These are phyloP conservation scores for Metarhizium rileyi DNA, from an alignment of 2,329 filamentous ascomycete genomes.

Conservation along the genomic window DNA sequence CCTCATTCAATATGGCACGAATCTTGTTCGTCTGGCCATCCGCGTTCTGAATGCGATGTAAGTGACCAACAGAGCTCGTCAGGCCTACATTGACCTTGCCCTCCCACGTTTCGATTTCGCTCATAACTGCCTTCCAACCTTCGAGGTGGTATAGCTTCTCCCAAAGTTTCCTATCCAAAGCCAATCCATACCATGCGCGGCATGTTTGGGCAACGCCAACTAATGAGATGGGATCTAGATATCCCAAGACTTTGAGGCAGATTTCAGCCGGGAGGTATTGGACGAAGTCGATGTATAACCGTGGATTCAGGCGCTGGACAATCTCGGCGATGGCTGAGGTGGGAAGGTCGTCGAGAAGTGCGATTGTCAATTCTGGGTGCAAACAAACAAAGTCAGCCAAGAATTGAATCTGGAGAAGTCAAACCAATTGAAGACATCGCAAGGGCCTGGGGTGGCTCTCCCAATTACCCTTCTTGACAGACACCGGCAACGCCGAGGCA, in stretches of 20 bases:
- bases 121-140: conserved; percentile 67
- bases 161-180: conserved; percentile 81
- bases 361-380: conserved; percentile 64
- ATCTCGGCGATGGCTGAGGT: conserved; percentile 73
- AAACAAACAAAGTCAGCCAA: conserved; percentile 8
- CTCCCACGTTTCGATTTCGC: conserved; percentile 60
- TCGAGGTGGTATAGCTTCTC: conserved; percentile 71
- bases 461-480: conserved; percentile 29
- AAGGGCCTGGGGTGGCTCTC: conserved; percentile 27
- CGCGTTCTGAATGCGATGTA: conserved; percentile 34
- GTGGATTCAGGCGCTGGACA: conserved; percentile 68
- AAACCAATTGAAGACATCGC: neutral
- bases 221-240: conserved; percentile 72
- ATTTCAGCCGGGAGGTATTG: conserved; percentile 80
- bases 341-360: conserved; percentile 65
- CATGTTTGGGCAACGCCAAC: conserved; percentile 72
- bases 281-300: conserved; percentile 89
- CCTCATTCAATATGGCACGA: conserved; percentile 39
- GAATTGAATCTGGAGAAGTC: neutral
- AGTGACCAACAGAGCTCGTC: conserved; percentile 27
- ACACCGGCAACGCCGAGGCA: conserved; percentile 37
- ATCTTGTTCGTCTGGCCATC: conserved; percentile 46
- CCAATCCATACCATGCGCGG: conserved; percentile 69
- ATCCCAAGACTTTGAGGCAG: conserved; percentile 79
- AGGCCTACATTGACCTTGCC: conserved; percentile 40